Evolutionary conservation across 306 rosid genomes (phyloP).

Genomic region (Geum urbanum): DNA sequence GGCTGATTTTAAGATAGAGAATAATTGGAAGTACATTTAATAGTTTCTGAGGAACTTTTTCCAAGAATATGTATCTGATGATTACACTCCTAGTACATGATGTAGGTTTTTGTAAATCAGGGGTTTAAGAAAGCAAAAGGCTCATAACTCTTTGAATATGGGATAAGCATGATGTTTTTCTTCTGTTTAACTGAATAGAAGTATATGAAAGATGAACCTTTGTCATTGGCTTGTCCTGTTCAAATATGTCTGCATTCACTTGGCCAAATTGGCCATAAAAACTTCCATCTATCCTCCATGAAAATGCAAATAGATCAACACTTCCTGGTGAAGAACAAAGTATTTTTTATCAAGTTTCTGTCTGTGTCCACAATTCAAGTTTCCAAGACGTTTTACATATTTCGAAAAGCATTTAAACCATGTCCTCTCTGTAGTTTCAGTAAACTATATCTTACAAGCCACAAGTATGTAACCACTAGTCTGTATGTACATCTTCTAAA

Average conservation of each 20-base stretch:
- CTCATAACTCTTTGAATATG: not conserved
- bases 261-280: not conserved
- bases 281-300: not conserved
- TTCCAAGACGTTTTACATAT: not conserved
- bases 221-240: not conserved
- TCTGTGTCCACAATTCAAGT: not conserved
- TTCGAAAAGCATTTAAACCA: not conserved
- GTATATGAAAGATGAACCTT: not conserved
- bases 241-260: not conserved
- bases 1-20: conserved; percentile 38
- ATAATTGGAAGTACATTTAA: not conserved
- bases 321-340: not conserved
- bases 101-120: not conserved
- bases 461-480: not conserved
- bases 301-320: not conserved
- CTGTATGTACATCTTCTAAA: too few relatives aligned
- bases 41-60: not conserved
- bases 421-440: not conserved
- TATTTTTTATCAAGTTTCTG: not conserved
- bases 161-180: not conserved
- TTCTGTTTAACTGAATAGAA: not conserved
- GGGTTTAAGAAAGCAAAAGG: not conserved
- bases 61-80: not conserved
- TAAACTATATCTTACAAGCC: not conserved
- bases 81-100: not conserved